A percentile compares a stretch with the other conserved stretches of the same genome.
phyloP scores from a whole-genome alignment of 2,329 filamentous ascomycete genomes.

The Myriangium duriaei region DNA sequence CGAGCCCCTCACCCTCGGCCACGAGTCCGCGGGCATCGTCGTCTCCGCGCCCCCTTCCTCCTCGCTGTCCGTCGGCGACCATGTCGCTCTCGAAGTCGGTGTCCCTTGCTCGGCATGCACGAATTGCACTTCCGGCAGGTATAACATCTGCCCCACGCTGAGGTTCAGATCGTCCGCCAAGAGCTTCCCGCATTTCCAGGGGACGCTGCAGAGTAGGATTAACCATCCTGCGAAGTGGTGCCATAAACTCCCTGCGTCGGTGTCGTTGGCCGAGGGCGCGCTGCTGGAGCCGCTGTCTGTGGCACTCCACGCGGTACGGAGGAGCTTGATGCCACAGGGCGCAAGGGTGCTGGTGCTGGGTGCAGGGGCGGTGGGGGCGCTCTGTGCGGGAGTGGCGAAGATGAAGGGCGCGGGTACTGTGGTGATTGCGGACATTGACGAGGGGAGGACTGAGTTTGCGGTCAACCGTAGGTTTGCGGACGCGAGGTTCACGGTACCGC shows the following conservation, averaged over 20 bases:
- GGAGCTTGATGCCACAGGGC: constrained; percentile 36
- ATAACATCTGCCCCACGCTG: constrained; percentile 50
- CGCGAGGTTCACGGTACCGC: constrained; percentile 31
- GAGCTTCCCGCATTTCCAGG: constrained; percentile 48
- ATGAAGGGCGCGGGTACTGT: constrained; percentile 42
- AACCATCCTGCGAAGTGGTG: constrained; percentile 51
- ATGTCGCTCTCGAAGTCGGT: constrained; percentile 86
- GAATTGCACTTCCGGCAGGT: constrained; percentile 43
- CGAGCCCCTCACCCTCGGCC: constrained; percentile 68
- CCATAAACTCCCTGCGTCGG: constrained; percentile 41
- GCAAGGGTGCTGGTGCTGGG: constrained; percentile 46
- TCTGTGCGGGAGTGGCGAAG: constrained; percentile 45
- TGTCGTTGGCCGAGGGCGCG: constrained; percentile 45
- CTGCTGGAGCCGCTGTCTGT: constrained; percentile 49
- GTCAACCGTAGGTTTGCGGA: constrained; percentile 38
- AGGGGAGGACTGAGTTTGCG: constrained; percentile 43
- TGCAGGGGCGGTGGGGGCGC: constrained; percentile 47
- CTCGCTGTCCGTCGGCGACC: constrained; percentile 57
- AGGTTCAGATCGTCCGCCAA: constrained; percentile 48
- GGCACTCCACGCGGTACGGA: constrained; percentile 45
- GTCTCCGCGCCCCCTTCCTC: constrained; percentile 50
- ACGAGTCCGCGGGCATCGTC: constrained; percentile 69
- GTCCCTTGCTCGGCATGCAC: constrained; percentile 60
- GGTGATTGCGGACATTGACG: constrained; percentile 49
- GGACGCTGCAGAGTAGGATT: constrained; percentile 49